phyloP scores from a whole-genome alignment of 176 grass and related monocot species.

The Avena insularis region DNA sequence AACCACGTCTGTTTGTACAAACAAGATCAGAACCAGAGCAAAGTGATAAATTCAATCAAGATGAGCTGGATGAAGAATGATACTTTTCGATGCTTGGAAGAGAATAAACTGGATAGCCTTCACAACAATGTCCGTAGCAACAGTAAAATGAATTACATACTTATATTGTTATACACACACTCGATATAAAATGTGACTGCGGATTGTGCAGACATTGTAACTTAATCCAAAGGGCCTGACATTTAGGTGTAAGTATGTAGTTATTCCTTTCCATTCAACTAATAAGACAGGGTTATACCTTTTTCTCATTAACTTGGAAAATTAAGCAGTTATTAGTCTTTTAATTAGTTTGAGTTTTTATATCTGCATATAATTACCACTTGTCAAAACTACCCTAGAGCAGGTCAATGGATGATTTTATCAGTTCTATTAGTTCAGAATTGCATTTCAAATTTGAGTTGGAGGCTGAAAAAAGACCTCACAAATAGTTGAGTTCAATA shows the following conservation, averaged over 20 bases:
- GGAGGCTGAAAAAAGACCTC: background rate
- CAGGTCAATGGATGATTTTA: background rate
- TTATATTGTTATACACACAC: background rate
- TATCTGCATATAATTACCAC: background rate
- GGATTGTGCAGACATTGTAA: background rate
- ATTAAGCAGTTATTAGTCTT: background rate
- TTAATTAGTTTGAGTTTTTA: background rate
- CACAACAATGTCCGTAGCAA: background rate
- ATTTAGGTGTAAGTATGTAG: background rate
- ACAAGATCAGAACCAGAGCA: background rate
- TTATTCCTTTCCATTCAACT: background rate
- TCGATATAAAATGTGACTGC: background rate
- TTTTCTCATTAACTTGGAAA: background rate
- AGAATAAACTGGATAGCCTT: background rate
- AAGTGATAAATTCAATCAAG: conserved; percentile 2
- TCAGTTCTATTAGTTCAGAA: background rate
- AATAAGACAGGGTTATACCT: background rate
- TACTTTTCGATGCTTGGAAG: background rate
- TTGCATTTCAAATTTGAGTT: background rate
- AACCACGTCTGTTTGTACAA: background rate
- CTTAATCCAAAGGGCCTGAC: background rate
- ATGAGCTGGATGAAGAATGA: background rate
- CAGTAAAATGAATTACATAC: background rate
- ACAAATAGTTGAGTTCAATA: background rate
- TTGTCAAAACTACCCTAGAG: background rate